Percentiles rank a stretch among this genome's conserved stretches.
Conservation (phyloP, 768 basidiomycete species). For the Mycena floridula region DNA sequence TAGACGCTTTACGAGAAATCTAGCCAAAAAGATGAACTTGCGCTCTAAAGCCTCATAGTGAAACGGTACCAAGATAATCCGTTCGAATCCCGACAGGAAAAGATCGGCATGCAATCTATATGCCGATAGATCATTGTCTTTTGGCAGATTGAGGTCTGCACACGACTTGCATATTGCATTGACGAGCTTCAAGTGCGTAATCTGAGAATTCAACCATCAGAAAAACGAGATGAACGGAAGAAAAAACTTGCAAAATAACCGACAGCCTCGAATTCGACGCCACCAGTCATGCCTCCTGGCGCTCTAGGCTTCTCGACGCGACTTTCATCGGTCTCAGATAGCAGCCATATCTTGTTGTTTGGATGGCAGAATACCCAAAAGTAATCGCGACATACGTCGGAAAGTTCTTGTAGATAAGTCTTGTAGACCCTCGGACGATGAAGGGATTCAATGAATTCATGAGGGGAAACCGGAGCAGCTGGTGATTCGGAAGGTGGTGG, state of each 20-base stretch:
- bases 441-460: conserved; percentile 74
- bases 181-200: conserved; percentile 80
- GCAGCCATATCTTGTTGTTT: conserved; percentile 85
- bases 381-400: conserved; percentile 88
- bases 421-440: conserved; percentile 73
- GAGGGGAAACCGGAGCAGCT: conserved; percentile 56
- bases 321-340: conserved; percentile 76
- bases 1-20: conserved; percentile 94
- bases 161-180: conserved; percentile 71
- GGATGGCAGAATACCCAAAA: conserved; percentile 98
- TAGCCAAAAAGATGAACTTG: conserved; percentile 20
- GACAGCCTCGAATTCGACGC: conserved; percentile 98
- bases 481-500: conserved; percentile 62
- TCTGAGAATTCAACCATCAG: conserved; percentile 40
- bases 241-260: conserved; percentile 74
- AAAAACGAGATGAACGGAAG: conserved; percentile 1
- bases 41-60: background rate
- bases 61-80: conserved; percentile 71
- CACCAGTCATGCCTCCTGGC: conserved; percentile 97
- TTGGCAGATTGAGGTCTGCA: conserved; percentile 58
- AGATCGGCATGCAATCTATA: conserved; percentile 81
- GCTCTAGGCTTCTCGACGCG: conserved; percentile 88
- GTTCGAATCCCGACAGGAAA: conserved; percentile 87
- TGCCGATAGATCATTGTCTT: conserved; percentile 70
- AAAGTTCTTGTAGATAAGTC: conserved; percentile 75